A percentile compares a stretch with the other conserved stretches of the same genome.
phyloP scores from a whole-genome alignment of 805 yeast species.

The Candida stauntonica region DNA sequence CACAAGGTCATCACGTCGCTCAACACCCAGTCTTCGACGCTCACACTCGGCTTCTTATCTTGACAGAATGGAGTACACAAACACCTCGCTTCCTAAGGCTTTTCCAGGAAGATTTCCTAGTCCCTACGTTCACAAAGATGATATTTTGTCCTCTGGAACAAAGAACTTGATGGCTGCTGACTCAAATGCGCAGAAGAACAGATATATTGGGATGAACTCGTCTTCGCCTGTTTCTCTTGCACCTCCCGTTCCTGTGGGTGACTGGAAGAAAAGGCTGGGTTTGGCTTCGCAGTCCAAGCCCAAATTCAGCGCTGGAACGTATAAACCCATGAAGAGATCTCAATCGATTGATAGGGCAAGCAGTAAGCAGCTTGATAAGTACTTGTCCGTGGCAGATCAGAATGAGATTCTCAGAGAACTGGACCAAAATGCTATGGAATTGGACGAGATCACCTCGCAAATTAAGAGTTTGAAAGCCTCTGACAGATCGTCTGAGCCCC shows the following conservation, averaged over 20 bases:
- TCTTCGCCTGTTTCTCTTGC: slow-evolving; percentile 9
- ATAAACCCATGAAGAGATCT: too few relatives aligned
- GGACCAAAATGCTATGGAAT: slow-evolving; percentile 25
- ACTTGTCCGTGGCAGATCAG: slow-evolving; percentile 8
- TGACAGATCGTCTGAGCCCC: neutral
- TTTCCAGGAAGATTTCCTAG: slow-evolving; percentile 28
- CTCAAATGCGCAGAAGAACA: slow-evolving; percentile 17
- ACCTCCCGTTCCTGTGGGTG: slow-evolving; percentile 7
- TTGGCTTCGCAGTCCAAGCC: neutral
- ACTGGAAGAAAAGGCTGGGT: slow-evolving; percentile 6
- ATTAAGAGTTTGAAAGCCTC: slow-evolving; percentile 1
- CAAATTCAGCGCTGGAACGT: too few relatives aligned
- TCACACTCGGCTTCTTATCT: slow-evolving; percentile 10
- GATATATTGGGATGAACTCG: slow-evolving; percentile 2
- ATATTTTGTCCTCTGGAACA: slow-evolving; percentile 15
- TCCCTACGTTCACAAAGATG: slow-evolving; percentile 15
- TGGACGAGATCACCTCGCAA: slow-evolving; percentile 19
- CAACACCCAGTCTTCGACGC: slow-evolving; percentile 6
- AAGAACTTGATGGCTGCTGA: slow-evolving; percentile 20
- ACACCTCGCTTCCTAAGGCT: slow-evolving; percentile 13
- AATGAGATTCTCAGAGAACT: slow-evolving; percentile 21
- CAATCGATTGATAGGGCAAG: neutral
- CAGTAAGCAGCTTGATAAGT: neutral
- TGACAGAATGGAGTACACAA: neutral
- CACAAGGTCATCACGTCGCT: slow-evolving; percentile 3